Conservation (phyloP, 2,329 filamentous ascomycete species). For the Xylariaceae sp. region DNA sequence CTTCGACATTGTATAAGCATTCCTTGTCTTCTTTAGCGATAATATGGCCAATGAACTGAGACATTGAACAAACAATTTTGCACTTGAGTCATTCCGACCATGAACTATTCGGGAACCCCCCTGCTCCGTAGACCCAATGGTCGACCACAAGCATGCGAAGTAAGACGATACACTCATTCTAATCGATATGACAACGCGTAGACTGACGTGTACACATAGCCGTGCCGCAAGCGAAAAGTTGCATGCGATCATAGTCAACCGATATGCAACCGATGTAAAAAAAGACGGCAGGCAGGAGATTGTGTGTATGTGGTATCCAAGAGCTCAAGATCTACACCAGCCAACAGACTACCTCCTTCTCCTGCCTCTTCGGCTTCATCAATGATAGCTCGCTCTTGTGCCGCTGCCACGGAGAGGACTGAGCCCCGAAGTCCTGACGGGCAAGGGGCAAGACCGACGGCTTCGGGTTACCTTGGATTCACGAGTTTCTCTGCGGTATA, state of each 20-base stretch:
- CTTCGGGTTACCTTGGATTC: constrained; percentile 51
- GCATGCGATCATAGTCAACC: constrained; percentile 52
- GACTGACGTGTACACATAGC: constrained; percentile 41
- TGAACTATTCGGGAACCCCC: constrained; percentile 20
- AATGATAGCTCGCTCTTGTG: background rate
- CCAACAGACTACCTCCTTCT: constrained; percentile 13
- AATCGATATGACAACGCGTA: constrained; percentile 11
- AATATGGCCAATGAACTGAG: too few relatives aligned
- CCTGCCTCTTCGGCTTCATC: constrained; percentile 12
- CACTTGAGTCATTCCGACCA: constrained; percentile 24
- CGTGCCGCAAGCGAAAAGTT: constrained; percentile 50
- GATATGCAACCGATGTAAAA: constrained; percentile 47
- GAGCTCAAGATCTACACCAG: constrained; percentile 9
- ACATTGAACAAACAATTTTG: too few relatives aligned
- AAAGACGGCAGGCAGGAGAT: constrained; percentile 39
- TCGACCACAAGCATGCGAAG: constrained; percentile 39
- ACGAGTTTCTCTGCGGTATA: constrained; percentile 51
- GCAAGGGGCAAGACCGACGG: constrained; percentile 21
- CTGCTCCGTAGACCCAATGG: constrained; percentile 40
- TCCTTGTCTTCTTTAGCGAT: background rate
- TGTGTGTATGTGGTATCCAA: constrained; percentile 45
- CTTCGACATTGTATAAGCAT: background rate
- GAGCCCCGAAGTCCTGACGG: constrained; percentile 25
- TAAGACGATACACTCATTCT: constrained; percentile 22
- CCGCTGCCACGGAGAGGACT: constrained; percentile 5